These are phyloP conservation scores for Coprinopsis cinerea DNA, from an alignment of 768 basidiomycete species.

Conservation along the genomic window DNA sequence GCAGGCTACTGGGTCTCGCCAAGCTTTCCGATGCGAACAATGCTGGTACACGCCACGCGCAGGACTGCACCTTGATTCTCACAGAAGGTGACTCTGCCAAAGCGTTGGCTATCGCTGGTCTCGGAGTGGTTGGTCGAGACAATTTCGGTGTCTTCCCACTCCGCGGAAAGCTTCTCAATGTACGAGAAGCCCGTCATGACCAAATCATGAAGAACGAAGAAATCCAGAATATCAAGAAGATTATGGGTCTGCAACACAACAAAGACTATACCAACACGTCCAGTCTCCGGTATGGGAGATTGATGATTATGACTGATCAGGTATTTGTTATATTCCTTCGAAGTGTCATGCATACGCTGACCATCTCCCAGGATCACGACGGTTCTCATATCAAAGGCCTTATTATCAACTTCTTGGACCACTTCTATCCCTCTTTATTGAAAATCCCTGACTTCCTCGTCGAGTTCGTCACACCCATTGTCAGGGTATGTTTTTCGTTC, in stretches of 20 bases:
- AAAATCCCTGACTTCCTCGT: constrained; percentile 89
- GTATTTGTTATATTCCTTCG: constrained; percentile 36
- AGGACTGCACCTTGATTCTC: constrained; percentile 88
- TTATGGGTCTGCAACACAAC: constrained; percentile 92
- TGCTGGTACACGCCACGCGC: constrained; percentile 78
- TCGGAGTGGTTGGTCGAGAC: constrained; percentile 92
- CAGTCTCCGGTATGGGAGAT: constrained; percentile 81
- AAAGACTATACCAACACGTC: constrained; percentile 71
- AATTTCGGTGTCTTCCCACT: constrained; percentile 97
- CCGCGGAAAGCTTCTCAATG: constrained; percentile 94
- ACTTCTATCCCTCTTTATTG: constrained; percentile 92
- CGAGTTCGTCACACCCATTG: constrained; percentile 98
- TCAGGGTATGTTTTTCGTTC: constrained; percentile 54
- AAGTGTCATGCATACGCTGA: constrained; percentile 1
- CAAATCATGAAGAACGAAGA: constrained; percentile 99
- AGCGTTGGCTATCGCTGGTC: constrained; percentile 89
- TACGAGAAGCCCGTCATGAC: constrained; percentile 93
- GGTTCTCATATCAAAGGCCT: constrained; percentile 99
- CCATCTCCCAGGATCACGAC: constrained; percentile 78
- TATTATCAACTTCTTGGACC: constrained; percentile 95
- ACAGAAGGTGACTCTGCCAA: constrained; percentile 99
- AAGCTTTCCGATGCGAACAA: constrained; percentile 98
- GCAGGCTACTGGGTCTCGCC: constrained; percentile 83
- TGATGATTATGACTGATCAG: constrained; percentile 99
- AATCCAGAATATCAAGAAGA: constrained; percentile 96